Evolutionary conservation across 129 eudicot genomes (phyloP).

Genomic region (Rutidosis leptorrhynchoides): DNA sequence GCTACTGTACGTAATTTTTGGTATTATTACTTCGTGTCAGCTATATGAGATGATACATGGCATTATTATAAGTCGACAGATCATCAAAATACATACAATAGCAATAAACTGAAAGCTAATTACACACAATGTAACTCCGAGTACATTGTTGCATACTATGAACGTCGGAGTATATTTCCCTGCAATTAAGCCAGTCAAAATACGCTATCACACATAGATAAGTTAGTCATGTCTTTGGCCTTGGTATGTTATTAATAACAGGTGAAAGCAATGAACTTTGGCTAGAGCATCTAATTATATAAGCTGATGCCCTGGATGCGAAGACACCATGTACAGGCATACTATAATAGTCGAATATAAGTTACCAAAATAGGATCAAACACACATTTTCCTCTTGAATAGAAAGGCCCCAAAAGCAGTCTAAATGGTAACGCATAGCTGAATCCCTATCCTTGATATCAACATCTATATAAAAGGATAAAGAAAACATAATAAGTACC

Average conservation of each 20-base stretch:
- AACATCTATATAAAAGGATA: not conserved
- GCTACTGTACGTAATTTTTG: no score
- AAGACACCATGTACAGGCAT: constrained; percentile 5
- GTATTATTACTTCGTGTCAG: no score
- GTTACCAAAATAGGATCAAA: not conserved
- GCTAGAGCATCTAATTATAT: not conserved
- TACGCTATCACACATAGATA: not conserved
- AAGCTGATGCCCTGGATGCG: not conserved
- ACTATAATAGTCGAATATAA: not conserved
- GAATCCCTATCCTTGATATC: not conserved
- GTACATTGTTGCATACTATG: no score
- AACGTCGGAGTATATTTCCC: no score
- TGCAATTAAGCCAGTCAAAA: no score
- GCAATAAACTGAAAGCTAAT: no score
- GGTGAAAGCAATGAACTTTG: not conserved
- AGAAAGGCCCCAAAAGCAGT: not conserved
- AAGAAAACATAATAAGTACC: constrained; percentile 42
- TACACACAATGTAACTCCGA: no score
- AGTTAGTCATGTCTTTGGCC: constrained; percentile 16
- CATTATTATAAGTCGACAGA: no score
- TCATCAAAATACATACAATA: no score
- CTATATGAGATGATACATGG: no score
- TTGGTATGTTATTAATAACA: not conserved
- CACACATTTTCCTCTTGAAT: not conserved
- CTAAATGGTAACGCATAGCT: not conserved